Evolutionary conservation across 805 yeast genomes (phyloP).

Genomic region (Pichia cephalocereana): DNA sequence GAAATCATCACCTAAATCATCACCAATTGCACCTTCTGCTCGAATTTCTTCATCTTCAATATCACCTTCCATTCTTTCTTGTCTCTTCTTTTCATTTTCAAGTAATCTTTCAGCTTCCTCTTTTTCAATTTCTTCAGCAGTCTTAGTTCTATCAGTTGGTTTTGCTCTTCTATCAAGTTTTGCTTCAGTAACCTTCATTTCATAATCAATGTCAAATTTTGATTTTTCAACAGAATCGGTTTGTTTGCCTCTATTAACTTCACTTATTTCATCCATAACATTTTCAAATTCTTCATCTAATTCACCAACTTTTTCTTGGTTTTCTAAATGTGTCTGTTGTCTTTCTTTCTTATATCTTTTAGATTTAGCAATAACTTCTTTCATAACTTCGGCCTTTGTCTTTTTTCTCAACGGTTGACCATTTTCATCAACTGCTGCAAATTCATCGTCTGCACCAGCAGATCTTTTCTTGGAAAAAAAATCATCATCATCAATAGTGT

Average conservation of each 20-base stretch:
- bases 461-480: constrained; percentile 28
- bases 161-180: constrained; percentile 67
- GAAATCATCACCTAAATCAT: constrained; percentile 60
- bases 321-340: constrained; percentile 52
- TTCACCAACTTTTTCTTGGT: constrained; percentile 52
- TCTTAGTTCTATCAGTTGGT: constrained; percentile 75
- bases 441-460: constrained; percentile 6
- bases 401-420: constrained; percentile 49
- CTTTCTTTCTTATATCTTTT: constrained; percentile 70
- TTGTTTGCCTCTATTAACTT: constrained; percentile 18
- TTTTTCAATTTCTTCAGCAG: constrained; percentile 56
- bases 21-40: constrained; percentile 43
- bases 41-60: constrained; percentile 25
- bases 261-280: constrained; percentile 37
- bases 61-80: constrained; percentile 66
- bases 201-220: constrained; percentile 45
- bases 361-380: constrained; percentile 75
- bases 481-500: constrained; percentile 26
- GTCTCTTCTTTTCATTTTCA: constrained; percentile 57
- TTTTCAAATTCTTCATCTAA: constrained; percentile 69
- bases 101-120: constrained; percentile 55
- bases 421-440: constrained; percentile 24
- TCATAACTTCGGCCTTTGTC: constrained; percentile 79
- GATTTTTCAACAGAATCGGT: constrained; percentile 25
- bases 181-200: constrained; percentile 55